Evolutionary conservation across 306 rosid species (phyloP).

Genomic region (Fragaria nilgerrensis): DNA sequence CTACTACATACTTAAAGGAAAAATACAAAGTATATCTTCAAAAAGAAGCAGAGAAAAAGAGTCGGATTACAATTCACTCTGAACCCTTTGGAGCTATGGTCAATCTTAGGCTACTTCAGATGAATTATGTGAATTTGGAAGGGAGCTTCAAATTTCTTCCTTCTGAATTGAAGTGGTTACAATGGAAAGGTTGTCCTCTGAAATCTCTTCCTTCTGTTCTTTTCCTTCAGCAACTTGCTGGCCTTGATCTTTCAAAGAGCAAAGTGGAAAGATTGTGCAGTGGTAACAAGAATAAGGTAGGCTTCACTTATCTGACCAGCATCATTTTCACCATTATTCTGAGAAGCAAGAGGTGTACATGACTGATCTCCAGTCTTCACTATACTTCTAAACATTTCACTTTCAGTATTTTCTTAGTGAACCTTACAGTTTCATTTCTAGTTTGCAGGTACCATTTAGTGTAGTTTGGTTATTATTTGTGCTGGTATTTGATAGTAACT

Average conservation of each 20-base stretch:
- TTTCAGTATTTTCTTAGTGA: background rate
- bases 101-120: constrained; percentile 50
- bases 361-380: background rate
- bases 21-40: constrained; percentile 25
- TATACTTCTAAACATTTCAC: background rate
- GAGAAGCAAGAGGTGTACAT: background rate
- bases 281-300: constrained; percentile 26
- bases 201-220: constrained; percentile 37
- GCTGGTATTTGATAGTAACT: background rate
- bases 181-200: constrained; percentile 64
- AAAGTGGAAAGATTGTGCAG: constrained; percentile 32
- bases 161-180: constrained; percentile 52
- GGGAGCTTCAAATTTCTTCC: constrained; percentile 47
- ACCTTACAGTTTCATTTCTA: background rate
- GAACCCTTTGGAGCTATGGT: constrained; percentile 42
- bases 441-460: background rate
- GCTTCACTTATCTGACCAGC: constrained; percentile 5
- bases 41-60: constrained; percentile 24
- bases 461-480: background rate
- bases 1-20: constrained; percentile 29
- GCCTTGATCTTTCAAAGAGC: constrained; percentile 59
- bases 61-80: constrained; percentile 23
- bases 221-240: constrained; percentile 39
- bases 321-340: background rate
- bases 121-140: constrained; percentile 46